A percentile compares a stretch with the other conserved stretches of the same genome.
phyloP scores from a whole-genome alignment of 805 yeast genomes.

The Saccharomycopsis capsularis region DNA sequence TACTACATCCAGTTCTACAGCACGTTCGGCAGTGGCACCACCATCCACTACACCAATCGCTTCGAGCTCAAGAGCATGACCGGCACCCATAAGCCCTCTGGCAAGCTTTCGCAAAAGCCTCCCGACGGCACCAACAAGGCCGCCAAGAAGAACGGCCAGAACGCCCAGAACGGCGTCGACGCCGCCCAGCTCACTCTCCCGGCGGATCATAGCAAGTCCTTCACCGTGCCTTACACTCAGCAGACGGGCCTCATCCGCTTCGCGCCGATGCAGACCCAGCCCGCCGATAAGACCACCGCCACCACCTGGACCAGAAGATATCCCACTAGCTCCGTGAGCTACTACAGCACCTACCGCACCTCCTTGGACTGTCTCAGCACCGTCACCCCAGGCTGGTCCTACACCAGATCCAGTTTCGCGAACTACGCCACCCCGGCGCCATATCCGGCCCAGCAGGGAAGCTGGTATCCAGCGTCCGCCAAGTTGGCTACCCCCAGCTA shows the following conservation, averaged over 20 bases:
- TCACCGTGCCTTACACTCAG: constrained; percentile 60
- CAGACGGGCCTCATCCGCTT: constrained; percentile 75
- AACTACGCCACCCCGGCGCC: constrained; percentile 72
- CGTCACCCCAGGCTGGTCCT: constrained; percentile 76
- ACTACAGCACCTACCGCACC: constrained; percentile 33
- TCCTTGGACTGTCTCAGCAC: constrained; percentile 18
- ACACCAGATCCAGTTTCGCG: constrained; percentile 50
- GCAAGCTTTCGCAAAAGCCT: constrained; percentile 34
- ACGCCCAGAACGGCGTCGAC: not conserved
- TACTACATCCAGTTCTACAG: constrained; percentile 70
- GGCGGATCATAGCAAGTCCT: constrained; percentile 43
- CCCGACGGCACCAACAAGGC: constrained; percentile 31
- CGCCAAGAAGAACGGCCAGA: constrained; percentile 17
- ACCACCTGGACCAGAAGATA: constrained; percentile 58
- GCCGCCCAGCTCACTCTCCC: constrained; percentile 26
- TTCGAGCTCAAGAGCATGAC: constrained; percentile 64
- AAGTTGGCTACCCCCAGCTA: constrained; percentile 3
- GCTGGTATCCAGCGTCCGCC: constrained; percentile 54
- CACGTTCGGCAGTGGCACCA: constrained; percentile 34
- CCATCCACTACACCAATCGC: constrained; percentile 63
- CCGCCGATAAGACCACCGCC: constrained; percentile 60
- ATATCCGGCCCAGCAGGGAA: constrained; percentile 50
- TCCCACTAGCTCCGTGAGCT: constrained; percentile 63
- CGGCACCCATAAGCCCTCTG: constrained; percentile 51
- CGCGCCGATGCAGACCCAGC: constrained; percentile 94